Conservation (phyloP, 2,329 filamentous ascomycete genomes). For the Ceratocystis colombiana region DNA sequence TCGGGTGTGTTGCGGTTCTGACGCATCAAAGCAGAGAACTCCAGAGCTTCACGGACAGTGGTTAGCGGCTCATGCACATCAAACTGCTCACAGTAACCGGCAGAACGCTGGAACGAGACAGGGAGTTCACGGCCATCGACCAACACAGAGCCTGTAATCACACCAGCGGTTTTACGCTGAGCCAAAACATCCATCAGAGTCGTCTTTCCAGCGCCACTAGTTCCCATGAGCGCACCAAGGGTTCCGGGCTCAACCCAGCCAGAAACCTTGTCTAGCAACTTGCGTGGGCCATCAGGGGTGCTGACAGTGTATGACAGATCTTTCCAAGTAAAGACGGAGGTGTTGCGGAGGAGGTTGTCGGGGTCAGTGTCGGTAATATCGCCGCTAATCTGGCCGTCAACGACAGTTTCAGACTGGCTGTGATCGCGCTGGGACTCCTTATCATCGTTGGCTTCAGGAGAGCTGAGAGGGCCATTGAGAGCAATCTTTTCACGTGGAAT, state of each 20-base stretch:
- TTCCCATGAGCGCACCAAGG: slow-evolving; percentile 69
- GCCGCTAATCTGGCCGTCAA: slow-evolving; percentile 13
- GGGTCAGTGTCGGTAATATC: slow-evolving; percentile 8
- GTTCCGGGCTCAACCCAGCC: slow-evolving; percentile 78
- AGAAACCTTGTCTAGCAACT: slow-evolving; percentile 67
- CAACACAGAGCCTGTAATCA: slow-evolving; percentile 62
- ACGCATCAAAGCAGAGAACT: slow-evolving; percentile 57
- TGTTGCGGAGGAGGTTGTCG: slow-evolving; percentile 47
- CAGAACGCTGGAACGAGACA: slow-evolving; percentile 65
- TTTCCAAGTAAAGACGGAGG: slow-evolving; percentile 64
- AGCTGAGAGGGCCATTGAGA: slow-evolving; percentile 28
- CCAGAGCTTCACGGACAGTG: slow-evolving; percentile 66
- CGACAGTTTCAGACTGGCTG: slow-evolving; percentile 16
- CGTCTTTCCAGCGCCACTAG: slow-evolving; percentile 75
- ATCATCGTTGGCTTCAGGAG: slow-evolving; percentile 37
- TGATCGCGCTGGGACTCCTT: slow-evolving; percentile 36
- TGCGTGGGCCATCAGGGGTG: slow-evolving; percentile 46
- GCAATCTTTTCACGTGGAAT: slow-evolving; percentile 52
- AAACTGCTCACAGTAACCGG: slow-evolving; percentile 71
- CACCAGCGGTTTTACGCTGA: slow-evolving; percentile 67
- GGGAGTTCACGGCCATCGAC: slow-evolving; percentile 65
- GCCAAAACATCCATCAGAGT: slow-evolving; percentile 75
- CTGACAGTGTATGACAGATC: slow-evolving; percentile 60
- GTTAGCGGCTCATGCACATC: slow-evolving; percentile 64
- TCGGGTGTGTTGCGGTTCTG: slow-evolving; percentile 55